These are phyloP conservation scores for Lojkania enalia DNA, from an alignment of 2,329 filamentous ascomycete genomes.

Conservation along the genomic window DNA sequence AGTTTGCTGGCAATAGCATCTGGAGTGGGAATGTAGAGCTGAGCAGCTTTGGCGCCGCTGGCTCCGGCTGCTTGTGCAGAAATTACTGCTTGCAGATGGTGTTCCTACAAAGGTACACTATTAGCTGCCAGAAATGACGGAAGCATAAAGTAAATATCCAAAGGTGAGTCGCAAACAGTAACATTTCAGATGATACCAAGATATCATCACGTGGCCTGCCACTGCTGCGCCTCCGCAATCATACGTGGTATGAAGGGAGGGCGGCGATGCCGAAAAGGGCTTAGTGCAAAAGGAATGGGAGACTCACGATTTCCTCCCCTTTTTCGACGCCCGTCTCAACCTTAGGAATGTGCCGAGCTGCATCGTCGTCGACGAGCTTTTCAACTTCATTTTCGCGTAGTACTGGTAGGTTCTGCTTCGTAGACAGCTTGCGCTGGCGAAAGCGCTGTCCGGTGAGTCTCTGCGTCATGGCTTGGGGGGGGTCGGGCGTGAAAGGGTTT, in stretches of 20 bases:
- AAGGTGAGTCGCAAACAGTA: background rate
- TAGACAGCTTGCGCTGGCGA: conserved; percentile 87
- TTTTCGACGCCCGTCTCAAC: conserved; percentile 97
- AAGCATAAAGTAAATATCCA: background rate
- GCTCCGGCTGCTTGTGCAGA: conserved; percentile 61
- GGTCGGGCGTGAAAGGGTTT: no score
- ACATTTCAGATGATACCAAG: background rate
- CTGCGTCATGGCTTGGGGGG: conserved; percentile 39
- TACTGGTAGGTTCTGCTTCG: conserved; percentile 84
- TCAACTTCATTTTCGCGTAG: conserved; percentile 91
- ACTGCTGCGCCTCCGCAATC: conserved; percentile 2
- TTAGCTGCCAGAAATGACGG: conserved; percentile 19
- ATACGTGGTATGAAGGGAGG: conserved; percentile 13
- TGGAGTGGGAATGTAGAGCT: conserved; percentile 69
- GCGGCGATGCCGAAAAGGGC: conserved; percentile 34
- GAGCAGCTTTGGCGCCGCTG: conserved; percentile 62
- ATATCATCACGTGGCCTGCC: conserved; percentile 8
- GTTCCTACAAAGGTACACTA: conserved; percentile 68
- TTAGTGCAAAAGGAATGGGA: conserved; percentile 28
- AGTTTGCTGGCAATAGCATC: conserved; percentile 65
- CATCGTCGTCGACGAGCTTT: conserved; percentile 78
- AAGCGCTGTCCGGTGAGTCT: conserved; percentile 60
- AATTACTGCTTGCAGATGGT: conserved; percentile 88
- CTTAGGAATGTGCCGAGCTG: conserved; percentile 77
- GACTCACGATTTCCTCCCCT: conserved; percentile 92